Evolutionary conservation across 2,329 filamentous ascomycete genomes (phyloP), one percentile per base, ranked within the genome.

Genomic region (Beauveria sp.): DNA sequence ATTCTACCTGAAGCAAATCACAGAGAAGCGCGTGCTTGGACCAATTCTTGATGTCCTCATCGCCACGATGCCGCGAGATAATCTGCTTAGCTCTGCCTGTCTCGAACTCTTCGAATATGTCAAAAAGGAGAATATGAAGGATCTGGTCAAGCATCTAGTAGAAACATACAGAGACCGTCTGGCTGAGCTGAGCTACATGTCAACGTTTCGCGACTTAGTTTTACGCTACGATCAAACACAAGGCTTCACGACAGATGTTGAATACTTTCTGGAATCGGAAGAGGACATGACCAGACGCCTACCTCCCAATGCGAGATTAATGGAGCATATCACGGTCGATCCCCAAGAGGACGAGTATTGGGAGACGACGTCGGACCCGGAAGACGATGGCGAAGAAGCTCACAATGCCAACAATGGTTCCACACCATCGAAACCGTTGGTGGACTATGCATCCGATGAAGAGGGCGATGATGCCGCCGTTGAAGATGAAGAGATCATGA

Each of bases 21-120:
- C 88, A 28, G 86, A 92, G 66, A 89, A 93, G 71, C 85, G 87
- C 63, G 85, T 95, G 0, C 86, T 98, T 63, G 90, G 89, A 46
- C 89, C 92, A 1, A 90, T 98, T 40, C 79, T 99, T 16, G 86
- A 95, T 66, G 87, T 97, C 43, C 83, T 98, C 40, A 83, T 89
- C 60, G 85, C 90, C 66, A 95, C 91, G 0, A 89, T 97, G 84
- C 91, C 93, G 1, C 86, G 92, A 47, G 93, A 99, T 73, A 98
- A 97, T 67, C 81, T 99, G 3, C 81, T 98, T 38, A 96, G 95
- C 73, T 98, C 93, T 0, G 93, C 93, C 9, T 96, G 91, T 68
- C 81, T 98, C 10, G 95, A 99, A 70, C 84, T 99, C 49, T 98
- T 99, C 66, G 92, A 96, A 69, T 92, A 88, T 69, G 90, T 98